Base-by-base conservation (phyloP, 495 filamentous ascomycete species). In the Friedmanniomyces endolithicus region DNA sequence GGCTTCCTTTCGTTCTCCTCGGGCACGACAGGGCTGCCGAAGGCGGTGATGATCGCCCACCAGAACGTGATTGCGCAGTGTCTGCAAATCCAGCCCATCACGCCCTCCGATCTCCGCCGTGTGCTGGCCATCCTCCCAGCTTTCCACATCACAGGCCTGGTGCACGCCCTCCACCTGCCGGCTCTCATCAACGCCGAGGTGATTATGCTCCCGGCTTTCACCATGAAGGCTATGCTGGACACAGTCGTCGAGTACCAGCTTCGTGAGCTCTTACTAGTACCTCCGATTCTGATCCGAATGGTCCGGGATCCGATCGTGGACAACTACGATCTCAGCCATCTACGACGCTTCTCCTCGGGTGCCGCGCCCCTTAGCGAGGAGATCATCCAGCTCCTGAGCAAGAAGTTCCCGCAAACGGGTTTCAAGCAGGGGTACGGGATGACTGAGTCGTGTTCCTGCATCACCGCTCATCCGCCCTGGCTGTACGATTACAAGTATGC, bases 361-460 rank as follows among this genome's bases (percentile, higher is more conserved):
- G 82, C 83, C 2, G 83, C 83, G n/a, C 84, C 83, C 4, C 67
- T 86, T 1, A 75, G 72, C 14, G 74, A 75, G 17, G 82, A 85
- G 64, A 75, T 86, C 17, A 72, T 85, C 17, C 74, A 77, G 37
- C 69, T 74, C 35, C 69, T 83, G 0, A 54, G 76, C 50, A 67
- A 74, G 55, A 76, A 76, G 19, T 84, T 84, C 60, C 77, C 80
- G 3, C 66, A 74, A 27, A 81, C 78, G 12, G 79, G 80, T 0
- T 85, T 86, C 64, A 79, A 82, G 61, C 77, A 85, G 50, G 64
- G 79, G 1, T 86, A 86, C 57, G 83, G 84, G 14, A 81, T 86
- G 74, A 85, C 79, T 12, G 83, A 87, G 61, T 78, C 75, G 12
- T 82, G 78, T 61, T 72, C 70, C 19, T 81, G 78, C 53, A 83